Conservation (phyloP, 2,329 filamentous ascomycete species). For the Arthrobotrys musiformis region DNA sequence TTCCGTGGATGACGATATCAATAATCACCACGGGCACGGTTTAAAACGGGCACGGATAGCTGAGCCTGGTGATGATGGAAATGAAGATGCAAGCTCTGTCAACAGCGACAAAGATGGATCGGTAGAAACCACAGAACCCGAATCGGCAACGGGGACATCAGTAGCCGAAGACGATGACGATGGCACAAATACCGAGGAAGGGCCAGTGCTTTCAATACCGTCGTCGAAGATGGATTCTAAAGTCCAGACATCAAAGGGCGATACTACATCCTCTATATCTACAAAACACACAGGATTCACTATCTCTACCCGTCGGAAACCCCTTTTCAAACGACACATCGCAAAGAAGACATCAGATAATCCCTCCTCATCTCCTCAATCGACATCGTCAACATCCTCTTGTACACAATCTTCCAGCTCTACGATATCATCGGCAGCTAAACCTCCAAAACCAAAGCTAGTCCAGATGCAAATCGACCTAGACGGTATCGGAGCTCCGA, state of each 20-base stretch:
- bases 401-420: slow-evolving; percentile 11
- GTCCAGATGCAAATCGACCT: slow-evolving; percentile 55
- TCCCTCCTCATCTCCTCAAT: background rate
- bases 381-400: background rate
- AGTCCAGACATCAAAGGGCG: background rate
- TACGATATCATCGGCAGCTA: background rate
- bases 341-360: slow-evolving; percentile 9
- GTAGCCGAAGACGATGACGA: background rate
- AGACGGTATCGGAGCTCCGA: slow-evolving; percentile 44
- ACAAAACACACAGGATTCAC: slow-evolving; percentile 30
- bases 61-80: background rate
- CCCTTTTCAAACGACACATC: slow-evolving; percentile 42
- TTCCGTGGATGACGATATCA: background rate
- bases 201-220: background rate
- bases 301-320: slow-evolving; percentile 39
- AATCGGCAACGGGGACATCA: background rate
- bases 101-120: background rate
- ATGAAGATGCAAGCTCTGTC: background rate
- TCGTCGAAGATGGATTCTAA: background rate
- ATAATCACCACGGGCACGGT: background rate
- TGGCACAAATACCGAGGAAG: background rate
- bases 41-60: slow-evolving; percentile 38
- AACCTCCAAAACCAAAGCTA: slow-evolving; percentile 1
- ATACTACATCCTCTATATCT: background rate
- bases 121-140: background rate